Percentiles rank a stretch among this genome's conserved stretches.
Evolutionary conservation across 169 alveolate genomes (phyloP).

Genomic region (Cryptosporidium meleagridis): DNA sequence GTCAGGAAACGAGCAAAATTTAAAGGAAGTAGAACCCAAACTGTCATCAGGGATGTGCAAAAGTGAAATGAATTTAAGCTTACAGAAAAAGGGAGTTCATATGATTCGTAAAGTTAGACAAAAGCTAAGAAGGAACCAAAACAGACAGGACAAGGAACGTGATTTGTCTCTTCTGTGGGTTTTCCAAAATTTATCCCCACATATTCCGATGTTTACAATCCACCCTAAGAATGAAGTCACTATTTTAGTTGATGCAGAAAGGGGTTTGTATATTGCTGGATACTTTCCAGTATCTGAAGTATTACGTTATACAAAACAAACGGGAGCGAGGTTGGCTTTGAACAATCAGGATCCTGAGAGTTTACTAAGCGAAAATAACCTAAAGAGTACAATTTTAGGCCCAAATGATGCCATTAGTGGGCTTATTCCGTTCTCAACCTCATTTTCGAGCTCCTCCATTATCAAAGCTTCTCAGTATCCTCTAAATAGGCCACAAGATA

Average conservation of each 20-base stretch:
- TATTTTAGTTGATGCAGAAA: constrained; percentile 84
- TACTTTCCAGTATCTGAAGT: constrained; percentile 53
- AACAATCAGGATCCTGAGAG: constrained; percentile 32
- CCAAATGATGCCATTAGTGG: constrained; percentile 73
- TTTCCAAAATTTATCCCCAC: constrained; percentile 81
- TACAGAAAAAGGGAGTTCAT: constrained; percentile 37
- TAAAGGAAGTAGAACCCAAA: constrained; percentile 12
- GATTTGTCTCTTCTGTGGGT: constrained; percentile 75
- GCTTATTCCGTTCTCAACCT: constrained; percentile 40
- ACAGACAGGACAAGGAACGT: constrained; percentile 76
- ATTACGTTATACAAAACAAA: constrained; percentile 44
- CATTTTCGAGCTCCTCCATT: constrained; percentile 63
- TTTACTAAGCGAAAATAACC: constrained; percentile 63
- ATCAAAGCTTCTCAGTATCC: constrained; percentile 67
- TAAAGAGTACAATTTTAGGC: constrained; percentile 73
- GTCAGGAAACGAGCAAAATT: not conserved
- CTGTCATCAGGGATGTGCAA: not conserved
- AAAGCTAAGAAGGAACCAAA: constrained; percentile 70
- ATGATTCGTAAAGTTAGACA: constrained; percentile 49
- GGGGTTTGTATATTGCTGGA: constrained; percentile 78
- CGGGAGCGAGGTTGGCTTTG: constrained; percentile 53
- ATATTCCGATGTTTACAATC: constrained; percentile 85
- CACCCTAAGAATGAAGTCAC: constrained; percentile 82
- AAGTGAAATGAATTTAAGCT: constrained; percentile 20
- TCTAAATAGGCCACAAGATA: constrained; percentile 37